Evolutionary conservation across 192 early-diverging fungal genomes (phyloP).

Genomic region (Coemansia sp.): DNA sequence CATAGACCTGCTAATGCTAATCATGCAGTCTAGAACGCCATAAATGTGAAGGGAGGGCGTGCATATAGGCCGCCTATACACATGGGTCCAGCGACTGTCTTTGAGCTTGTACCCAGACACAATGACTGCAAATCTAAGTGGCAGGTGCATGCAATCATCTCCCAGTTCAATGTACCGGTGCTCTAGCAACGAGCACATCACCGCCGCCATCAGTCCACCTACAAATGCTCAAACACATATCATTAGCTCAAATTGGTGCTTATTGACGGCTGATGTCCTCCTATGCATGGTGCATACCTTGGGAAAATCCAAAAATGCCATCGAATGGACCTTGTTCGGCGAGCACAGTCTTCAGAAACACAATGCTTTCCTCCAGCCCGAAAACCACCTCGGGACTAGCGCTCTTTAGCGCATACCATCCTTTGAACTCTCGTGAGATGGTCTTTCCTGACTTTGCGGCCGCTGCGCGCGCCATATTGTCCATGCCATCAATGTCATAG

Average conservation of each 20-base stretch:
- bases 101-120: conserved; percentile 45
- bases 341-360: conserved; percentile 22
- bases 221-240: not conserved
- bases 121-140: conserved; percentile 38
- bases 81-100: conserved; percentile 26
- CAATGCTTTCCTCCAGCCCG: conserved; percentile 35
- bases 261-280: no score
- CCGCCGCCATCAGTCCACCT: conserved; percentile 44
- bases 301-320: conserved; percentile 47
- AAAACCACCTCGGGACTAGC: conserved; percentile 26
- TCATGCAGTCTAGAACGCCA: conserved; percentile 45
- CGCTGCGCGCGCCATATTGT: conserved; percentile 32
- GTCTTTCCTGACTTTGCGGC: conserved; percentile 18
- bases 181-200: conserved; percentile 38
- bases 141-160: conserved; percentile 12
- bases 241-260: not conserved
- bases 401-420: conserved; percentile 41
- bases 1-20: conserved; percentile 33
- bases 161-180: conserved; percentile 2
- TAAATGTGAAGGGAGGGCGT: conserved; percentile 47
- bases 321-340: conserved; percentile 44
- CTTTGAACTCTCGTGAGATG: conserved; percentile 13
- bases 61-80: conserved; percentile 27
- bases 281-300: conserved; percentile 13
- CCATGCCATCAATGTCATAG: conserved; percentile 39